phyloP scores from a whole-genome alignment of 108 stramenopile species.

The Fistulifera pelliculosa region DNA sequence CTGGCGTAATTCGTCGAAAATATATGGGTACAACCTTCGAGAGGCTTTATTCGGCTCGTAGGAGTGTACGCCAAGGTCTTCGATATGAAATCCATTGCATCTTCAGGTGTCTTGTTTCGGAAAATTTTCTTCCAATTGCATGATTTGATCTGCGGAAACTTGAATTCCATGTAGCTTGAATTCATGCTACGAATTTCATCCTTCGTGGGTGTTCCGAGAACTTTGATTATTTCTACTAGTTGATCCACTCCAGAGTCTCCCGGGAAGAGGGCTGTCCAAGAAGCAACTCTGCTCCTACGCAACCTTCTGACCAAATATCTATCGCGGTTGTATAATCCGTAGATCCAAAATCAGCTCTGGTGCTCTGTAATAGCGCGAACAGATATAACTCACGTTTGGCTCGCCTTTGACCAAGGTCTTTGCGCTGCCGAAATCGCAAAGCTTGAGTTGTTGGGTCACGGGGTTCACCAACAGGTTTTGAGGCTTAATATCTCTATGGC shows the following conservation, averaged over 20 bases:
- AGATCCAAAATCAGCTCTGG: slow-evolving; percentile 99
- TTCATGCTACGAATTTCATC: slow-evolving; percentile 97
- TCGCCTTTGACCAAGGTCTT: slow-evolving; percentile 92
- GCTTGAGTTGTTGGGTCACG: slow-evolving; percentile 86
- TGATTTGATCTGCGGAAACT: slow-evolving; percentile 98
- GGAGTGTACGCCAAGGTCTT: slow-evolving; percentile 91
- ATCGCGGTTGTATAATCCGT: slow-evolving; percentile 98
- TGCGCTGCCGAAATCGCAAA: slow-evolving; percentile 98
- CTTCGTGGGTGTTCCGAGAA: slow-evolving; percentile 94
- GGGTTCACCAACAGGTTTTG: slow-evolving; percentile 97
- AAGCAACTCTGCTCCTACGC: slow-evolving; percentile 96
- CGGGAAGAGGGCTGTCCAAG: slow-evolving; percentile 97
- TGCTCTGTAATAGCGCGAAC: slow-evolving; percentile 96
- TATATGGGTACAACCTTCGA: slow-evolving; percentile 91
- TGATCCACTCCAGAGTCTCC: slow-evolving; percentile 98
- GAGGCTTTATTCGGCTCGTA: slow-evolving; percentile 66
- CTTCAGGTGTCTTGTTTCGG: slow-evolving; percentile 82
- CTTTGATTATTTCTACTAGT: slow-evolving; percentile 99
- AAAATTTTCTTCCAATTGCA: slow-evolving; percentile 96
- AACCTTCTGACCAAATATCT: slow-evolving; percentile 87
- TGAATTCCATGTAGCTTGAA: slow-evolving; percentile 96
- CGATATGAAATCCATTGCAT: slow-evolving; percentile 90
- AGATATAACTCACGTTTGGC: slow-evolving; percentile 97
- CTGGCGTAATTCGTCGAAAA: slow-evolving; percentile 91
- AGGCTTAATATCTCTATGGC: slow-evolving; percentile 99